phyloP scores from a whole-genome alignment of 2,329 filamentous ascomycete species.

The Tetracladium maxilliforme region DNA sequence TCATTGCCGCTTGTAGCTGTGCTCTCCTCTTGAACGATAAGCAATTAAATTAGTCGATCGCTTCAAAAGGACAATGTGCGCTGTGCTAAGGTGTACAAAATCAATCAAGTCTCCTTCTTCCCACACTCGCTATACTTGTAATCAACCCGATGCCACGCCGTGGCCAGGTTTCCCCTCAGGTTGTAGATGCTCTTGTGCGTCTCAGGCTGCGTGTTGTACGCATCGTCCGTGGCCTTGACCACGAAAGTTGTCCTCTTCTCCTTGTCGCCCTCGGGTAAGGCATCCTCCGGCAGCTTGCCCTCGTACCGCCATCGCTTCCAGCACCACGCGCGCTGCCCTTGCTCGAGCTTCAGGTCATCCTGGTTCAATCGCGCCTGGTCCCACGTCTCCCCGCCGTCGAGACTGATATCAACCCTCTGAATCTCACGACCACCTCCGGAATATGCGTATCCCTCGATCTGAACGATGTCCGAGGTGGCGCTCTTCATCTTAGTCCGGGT shows the following conservation, averaged over 20 bases:
- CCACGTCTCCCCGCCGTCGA: constrained; percentile 47
- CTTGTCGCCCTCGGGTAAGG: constrained; percentile 7
- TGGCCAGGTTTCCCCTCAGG: constrained; percentile 47
- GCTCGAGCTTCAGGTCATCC: constrained; percentile 26
- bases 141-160: constrained; percentile 48
- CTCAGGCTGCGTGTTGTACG: constrained; percentile 53
- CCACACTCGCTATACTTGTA: constrained; percentile 3
- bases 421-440: constrained; percentile 49
- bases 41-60: no score
- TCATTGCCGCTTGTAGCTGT: no score
- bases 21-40: no score
- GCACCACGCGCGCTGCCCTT: constrained; percentile 40
- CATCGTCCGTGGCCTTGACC: constrained; percentile 51
- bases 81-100: no score
- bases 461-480: neutral
- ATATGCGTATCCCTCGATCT: constrained; percentile 46
- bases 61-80: no score
- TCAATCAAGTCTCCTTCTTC: constrained; percentile 5
- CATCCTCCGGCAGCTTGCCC: constrained; percentile 23
- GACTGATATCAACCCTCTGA: constrained; percentile 47
- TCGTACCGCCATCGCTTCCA: constrained; percentile 50
- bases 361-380: constrained; percentile 43
- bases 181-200: constrained; percentile 46
- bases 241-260: constrained; percentile 34
- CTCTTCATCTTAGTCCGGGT: constrained; percentile 17